Percentiles rank a stretch among this genome's conserved stretches.
phyloP scores from a whole-genome alignment of 345 rosid species.

The Sapria himalayana region DNA sequence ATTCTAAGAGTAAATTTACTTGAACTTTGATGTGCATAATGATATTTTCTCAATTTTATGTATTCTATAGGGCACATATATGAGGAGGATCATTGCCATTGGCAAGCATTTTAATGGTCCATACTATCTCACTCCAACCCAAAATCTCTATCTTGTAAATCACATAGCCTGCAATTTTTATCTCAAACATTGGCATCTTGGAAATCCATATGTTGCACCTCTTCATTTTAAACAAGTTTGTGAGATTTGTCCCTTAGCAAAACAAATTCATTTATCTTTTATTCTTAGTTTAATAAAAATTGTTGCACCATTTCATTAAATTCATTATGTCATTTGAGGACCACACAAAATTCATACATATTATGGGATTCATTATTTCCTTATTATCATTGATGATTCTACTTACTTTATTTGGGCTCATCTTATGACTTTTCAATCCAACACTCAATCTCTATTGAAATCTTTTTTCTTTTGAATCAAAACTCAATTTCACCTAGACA shows the following conservation, averaged over 20 bases:
- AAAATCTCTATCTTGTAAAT: background rate
- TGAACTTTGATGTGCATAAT: too few species aligned
- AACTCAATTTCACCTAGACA: too few species aligned
- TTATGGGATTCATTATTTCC: background rate
- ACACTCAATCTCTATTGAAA: too few species aligned
- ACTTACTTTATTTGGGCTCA: too few species aligned
- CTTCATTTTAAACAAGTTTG: conserved; percentile 1
- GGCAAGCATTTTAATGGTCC: conserved; percentile 1
- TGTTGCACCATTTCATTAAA: background rate
- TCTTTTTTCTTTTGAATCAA: too few species aligned
- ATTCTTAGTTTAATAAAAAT: background rate
- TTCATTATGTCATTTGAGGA: background rate
- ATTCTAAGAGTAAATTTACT: too few species aligned
- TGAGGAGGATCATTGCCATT: background rate
- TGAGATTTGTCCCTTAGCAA: conserved; percentile 1
- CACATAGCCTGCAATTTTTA: background rate
- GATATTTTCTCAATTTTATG: too few species aligned
- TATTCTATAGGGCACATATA: background rate
- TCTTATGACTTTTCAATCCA: too few species aligned
- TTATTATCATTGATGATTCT: background rate
- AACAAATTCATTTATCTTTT: background rate
- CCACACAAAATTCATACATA: background rate
- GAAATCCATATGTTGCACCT: background rate
- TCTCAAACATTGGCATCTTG: background rate
- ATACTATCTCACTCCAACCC: background rate